Conservation (phyloP, 768 basidiomycete species). For the Lactifluus piperatus region DNA sequence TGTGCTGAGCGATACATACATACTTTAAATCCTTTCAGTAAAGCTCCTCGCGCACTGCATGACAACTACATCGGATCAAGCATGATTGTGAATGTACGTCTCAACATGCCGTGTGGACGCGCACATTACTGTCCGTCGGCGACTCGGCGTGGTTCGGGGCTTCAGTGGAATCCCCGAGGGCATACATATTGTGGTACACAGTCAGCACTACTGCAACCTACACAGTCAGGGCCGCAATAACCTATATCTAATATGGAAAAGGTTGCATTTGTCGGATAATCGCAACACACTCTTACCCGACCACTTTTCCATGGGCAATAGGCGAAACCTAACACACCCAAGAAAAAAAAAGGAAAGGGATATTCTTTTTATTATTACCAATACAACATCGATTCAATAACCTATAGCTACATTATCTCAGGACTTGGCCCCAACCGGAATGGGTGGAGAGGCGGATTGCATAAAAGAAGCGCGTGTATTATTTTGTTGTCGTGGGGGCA, state of each 20-base stretch:
- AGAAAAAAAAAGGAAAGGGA: not conserved
- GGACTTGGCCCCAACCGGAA: too few relatives aligned
- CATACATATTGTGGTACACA: not conserved
- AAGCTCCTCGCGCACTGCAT: not conserved
- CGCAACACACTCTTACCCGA: not conserved
- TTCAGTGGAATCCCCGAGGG: not conserved
- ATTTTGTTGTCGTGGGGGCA: too few relatives aligned
- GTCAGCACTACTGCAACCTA: too few relatives aligned
- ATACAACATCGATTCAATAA: not conserved
- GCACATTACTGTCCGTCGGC: not conserved
- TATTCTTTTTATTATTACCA: not conserved
- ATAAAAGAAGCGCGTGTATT: not conserved
- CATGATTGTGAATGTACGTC: not conserved
- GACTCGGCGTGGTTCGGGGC: not conserved
- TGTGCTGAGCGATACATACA: not conserved
- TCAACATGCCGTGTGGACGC: not conserved
- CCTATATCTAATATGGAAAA: not conserved
- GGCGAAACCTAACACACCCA: not conserved
- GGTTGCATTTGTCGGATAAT: not conserved
- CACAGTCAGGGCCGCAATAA: too few relatives aligned
- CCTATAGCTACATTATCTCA: conserved; percentile 6
- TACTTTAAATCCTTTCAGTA: too few relatives aligned
- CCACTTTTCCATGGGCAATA: too few relatives aligned
- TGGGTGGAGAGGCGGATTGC: not conserved
- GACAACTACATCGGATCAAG: conserved; percentile 4